Evolutionary conservation across 2,329 filamentous ascomycete species (phyloP).

Genomic region (Phaeophleospora eucalypticola): DNA sequence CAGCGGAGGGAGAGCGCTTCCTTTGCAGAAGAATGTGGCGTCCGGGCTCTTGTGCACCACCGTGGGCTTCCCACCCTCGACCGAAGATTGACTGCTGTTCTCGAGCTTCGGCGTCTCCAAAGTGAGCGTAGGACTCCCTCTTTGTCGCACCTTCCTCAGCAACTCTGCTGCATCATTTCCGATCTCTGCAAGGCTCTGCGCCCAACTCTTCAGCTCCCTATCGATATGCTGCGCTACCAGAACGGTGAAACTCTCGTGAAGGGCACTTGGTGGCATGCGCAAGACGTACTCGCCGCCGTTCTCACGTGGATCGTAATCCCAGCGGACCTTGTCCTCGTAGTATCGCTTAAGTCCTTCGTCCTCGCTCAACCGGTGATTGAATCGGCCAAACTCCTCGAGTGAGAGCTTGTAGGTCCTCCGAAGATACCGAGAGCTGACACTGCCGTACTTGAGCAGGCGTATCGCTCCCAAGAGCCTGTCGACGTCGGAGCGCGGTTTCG

Average conservation of each 20-base stretch:
- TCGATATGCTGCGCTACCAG: slow-evolving; percentile 3
- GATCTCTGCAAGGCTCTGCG: too few species aligned
- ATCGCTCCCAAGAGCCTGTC: neutral
- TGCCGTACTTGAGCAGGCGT: neutral
- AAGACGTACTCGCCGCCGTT: slow-evolving; percentile 4
- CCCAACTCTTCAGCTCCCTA: neutral
- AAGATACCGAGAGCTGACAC: too few species aligned
- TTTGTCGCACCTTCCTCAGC: slow-evolving; percentile 6
- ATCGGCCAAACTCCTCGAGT: slow-evolving; percentile 4
- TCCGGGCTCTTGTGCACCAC: too few species aligned
- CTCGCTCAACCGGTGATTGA: slow-evolving; percentile 4
- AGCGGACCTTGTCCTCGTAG: slow-evolving; percentile 12
- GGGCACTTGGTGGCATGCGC: slow-evolving; percentile 17
- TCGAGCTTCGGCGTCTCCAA: too few species aligned
- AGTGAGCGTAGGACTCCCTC: slow-evolving; percentile 11
- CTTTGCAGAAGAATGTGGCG: too few species aligned
- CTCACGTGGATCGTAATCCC: slow-evolving; percentile 12
- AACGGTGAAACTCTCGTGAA: slow-evolving; percentile 13
- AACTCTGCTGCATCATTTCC: too few species aligned
- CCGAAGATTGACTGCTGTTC: too few species aligned
- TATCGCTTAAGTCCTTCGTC: slow-evolving; percentile 1
- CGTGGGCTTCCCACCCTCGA: too few species aligned
- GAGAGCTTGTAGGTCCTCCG: slow-evolving; percentile 3
- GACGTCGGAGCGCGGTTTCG: slow-evolving; percentile 1
- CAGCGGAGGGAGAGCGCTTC: too few species aligned